Conservation (phyloP, 306 rosid species). For the Fragaria iinumae region DNA sequence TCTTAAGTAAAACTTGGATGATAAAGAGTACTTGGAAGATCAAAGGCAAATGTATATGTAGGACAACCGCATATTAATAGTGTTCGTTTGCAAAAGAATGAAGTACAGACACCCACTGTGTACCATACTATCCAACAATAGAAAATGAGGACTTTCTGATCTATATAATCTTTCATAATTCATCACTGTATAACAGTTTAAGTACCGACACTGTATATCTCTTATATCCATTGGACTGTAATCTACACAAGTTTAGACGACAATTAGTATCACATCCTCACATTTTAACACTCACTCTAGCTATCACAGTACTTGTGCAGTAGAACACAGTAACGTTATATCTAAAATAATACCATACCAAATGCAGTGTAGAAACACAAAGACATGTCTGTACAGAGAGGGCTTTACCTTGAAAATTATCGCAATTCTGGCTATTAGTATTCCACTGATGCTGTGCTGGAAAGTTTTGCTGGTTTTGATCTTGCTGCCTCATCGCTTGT, state of each 20-base stretch:
- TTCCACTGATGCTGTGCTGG: neutral
- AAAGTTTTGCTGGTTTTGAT: slow-evolving; percentile 3
- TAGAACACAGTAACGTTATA: neutral
- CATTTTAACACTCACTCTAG: neutral
- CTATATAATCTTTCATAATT: neutral
- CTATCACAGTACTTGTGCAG: neutral
- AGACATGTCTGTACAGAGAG: neutral
- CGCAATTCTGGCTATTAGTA: neutral
- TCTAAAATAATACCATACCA: neutral
- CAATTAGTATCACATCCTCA: neutral
- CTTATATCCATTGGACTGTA: neutral
- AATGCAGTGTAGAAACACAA: neutral
- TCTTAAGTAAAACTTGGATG: neutral
- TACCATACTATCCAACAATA: neutral
- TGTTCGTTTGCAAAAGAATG: neutral
- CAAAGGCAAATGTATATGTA: neutral
- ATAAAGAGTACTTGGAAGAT: neutral
- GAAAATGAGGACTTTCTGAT: neutral
- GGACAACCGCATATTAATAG: neutral
- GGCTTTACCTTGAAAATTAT: slow-evolving; percentile 2
- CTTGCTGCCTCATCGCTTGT: slow-evolving; percentile 5
- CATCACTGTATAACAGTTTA: neutral
- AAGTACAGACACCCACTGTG: neutral
- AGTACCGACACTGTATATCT: neutral
- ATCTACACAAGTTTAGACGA: neutral